A percentile compares a stretch with the other conserved stretches of the same genome.
Evolutionary conservation across 257 asterid genomes (phyloP).

Genomic region (Eucommia ulmoides): DNA sequence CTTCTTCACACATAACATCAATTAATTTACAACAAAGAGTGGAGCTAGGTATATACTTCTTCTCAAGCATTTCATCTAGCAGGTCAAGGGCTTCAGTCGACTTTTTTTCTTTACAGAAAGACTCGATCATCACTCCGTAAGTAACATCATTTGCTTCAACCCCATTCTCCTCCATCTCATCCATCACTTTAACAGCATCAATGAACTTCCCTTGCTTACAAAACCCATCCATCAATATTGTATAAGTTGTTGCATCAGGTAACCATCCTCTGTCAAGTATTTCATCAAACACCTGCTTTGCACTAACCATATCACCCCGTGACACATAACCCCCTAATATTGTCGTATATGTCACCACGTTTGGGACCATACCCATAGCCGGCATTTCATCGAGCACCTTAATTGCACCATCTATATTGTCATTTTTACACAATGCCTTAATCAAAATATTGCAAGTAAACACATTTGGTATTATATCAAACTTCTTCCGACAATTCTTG

Average conservation of each 20-base stretch:
- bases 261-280: slow-evolving; percentile 68
- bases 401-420: slow-evolving; percentile 47
- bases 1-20: slow-evolving; percentile 62
- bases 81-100: slow-evolving; percentile 68
- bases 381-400: slow-evolving; percentile 85
- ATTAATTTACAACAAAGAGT: slow-evolving; percentile 66
- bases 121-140: slow-evolving; percentile 71
- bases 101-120: slow-evolving; percentile 64
- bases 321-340: slow-evolving; percentile 58
- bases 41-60: slow-evolving; percentile 52
- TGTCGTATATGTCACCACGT: slow-evolving; percentile 84
- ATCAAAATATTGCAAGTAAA: slow-evolving; percentile 70
- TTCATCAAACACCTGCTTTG: slow-evolving; percentile 57
- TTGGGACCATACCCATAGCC: slow-evolving; percentile 71
- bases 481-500: slow-evolving; percentile 50
- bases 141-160: slow-evolving; percentile 83
- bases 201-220: slow-evolving; percentile 54
- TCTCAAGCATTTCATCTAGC: slow-evolving; percentile 73
- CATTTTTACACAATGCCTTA: slow-evolving; percentile 69
- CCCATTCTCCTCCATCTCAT: slow-evolving; percentile 80
- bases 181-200: slow-evolving; percentile 80
- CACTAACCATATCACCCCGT: slow-evolving; percentile 51
- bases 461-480: slow-evolving; percentile 62
- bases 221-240: slow-evolving; percentile 83
- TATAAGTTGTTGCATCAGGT: slow-evolving; percentile 81